Evolutionary conservation across 2,329 filamentous ascomycete species (phyloP).

Genomic region (Fusarium musae): DNA sequence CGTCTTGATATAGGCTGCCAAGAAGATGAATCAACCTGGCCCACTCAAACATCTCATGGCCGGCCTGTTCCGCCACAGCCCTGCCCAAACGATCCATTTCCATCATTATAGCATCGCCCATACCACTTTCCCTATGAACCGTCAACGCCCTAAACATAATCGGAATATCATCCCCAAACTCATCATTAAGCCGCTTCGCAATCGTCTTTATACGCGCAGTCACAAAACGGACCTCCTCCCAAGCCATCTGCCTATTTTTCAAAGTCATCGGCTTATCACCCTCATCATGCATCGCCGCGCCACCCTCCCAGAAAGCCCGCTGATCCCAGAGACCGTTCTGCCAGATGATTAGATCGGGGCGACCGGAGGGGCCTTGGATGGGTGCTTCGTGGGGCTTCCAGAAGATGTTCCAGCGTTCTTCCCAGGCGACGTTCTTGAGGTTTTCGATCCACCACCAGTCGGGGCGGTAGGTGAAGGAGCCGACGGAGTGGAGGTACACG

Average conservation of each 20-base stretch:
- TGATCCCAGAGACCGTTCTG: slow-evolving; percentile 36
- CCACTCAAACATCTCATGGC: slow-evolving; percentile 38
- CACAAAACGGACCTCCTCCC: slow-evolving; percentile 32
- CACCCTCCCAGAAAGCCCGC: slow-evolving; percentile 25
- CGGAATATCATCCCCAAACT: slow-evolving; percentile 12
- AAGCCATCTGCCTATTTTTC: slow-evolving; percentile 23
- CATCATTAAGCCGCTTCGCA: slow-evolving; percentile 4
- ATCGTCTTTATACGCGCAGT: slow-evolving; percentile 34
- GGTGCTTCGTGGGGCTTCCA: slow-evolving; percentile 28
- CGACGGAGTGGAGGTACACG: slow-evolving; percentile 24
- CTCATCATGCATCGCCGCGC: slow-evolving; percentile 7
- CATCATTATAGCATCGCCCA: slow-evolving; percentile 32
- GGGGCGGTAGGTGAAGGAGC: slow-evolving; percentile 30
- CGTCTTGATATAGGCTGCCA: slow-evolving; percentile 12
- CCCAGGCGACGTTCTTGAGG: slow-evolving; percentile 26
- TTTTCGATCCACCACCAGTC: slow-evolving; percentile 39
- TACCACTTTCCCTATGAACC: slow-evolving; percentile 22
- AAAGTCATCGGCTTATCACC: background rate
- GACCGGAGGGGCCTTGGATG: slow-evolving; percentile 25
- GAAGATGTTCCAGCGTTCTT: slow-evolving; percentile 27
- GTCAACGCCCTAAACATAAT: slow-evolving; percentile 35
- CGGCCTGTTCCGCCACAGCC: slow-evolving; percentile 32
- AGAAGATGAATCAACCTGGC: slow-evolving; percentile 22
- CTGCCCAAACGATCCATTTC: slow-evolving; percentile 32
- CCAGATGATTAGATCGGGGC: slow-evolving; percentile 28